phyloP scores from a whole-genome alignment of 805 yeast genomes.

The Yarrowia sp. region DNA sequence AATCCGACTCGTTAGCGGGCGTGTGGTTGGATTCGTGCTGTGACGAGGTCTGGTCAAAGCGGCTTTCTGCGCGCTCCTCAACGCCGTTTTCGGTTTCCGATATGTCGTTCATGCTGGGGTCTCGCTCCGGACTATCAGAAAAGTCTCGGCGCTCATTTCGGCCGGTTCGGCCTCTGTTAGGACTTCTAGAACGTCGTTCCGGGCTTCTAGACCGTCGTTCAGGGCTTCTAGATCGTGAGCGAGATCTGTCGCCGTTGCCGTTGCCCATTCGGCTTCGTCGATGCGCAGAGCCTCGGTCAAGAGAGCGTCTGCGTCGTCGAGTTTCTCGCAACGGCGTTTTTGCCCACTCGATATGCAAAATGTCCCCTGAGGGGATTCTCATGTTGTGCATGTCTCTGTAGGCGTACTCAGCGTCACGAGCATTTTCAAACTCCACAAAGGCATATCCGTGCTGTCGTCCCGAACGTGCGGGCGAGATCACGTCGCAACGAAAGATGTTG shows the following conservation, averaged over 20 bases:
- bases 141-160: slow-evolving; percentile 17
- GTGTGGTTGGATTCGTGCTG: neutral
- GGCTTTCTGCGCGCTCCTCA: neutral
- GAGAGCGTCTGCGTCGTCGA: neutral
- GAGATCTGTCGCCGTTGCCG: neutral
- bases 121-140: slow-evolving; percentile 18
- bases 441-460: slow-evolving; percentile 33
- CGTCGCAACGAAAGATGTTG: slow-evolving; percentile 35
- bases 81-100: neutral
- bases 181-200: neutral
- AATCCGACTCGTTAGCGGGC: neutral
- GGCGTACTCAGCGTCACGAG: slow-evolving; percentile 38
- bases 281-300: slow-evolving; percentile 9
- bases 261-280: neutral
- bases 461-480: slow-evolving; percentile 34
- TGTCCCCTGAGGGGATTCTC: slow-evolving; percentile 33
- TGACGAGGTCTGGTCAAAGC: slow-evolving; percentile 1
- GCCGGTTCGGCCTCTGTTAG: neutral
- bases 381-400: slow-evolving; percentile 35
- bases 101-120: neutral
- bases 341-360: slow-evolving; percentile 32
- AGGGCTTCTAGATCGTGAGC: neutral
- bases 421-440: slow-evolving; percentile 36
- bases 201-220: slow-evolving; percentile 4
- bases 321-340: slow-evolving; percentile 24